A percentile compares a stretch with the other conserved stretches of the same genome.
Conservation (phyloP, 2,329 filamentous ascomycete species). For the Botrytis hyacinthi region DNA sequence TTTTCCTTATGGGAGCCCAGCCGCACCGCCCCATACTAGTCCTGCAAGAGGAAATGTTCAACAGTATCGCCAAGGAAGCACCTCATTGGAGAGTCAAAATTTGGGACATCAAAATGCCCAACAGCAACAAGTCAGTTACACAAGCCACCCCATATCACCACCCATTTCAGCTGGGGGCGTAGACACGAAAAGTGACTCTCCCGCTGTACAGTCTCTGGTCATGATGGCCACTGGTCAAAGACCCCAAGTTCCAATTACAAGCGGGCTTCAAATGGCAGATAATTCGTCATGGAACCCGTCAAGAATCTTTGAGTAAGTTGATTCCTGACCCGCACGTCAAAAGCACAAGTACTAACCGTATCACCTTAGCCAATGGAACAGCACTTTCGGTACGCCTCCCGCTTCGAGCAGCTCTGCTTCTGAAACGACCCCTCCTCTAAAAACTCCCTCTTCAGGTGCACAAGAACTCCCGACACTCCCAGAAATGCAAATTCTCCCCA, state of each 20-base stretch:
- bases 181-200: constrained; percentile 75
- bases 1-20: constrained; percentile 82
- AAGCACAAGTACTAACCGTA: constrained; percentile 32
- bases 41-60: constrained; percentile 27
- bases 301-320: constrained; percentile 82
- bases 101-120: constrained; percentile 53
- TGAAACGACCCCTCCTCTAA: constrained; percentile 41
- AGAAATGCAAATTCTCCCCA: constrained; percentile 51
- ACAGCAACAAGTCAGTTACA: constrained; percentile 60
- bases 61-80: constrained; percentile 35
- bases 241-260: constrained; percentile 47
- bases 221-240: constrained; percentile 61
- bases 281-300: constrained; percentile 77
- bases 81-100: constrained; percentile 43
- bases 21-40: constrained; percentile 30
- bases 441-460: constrained; percentile 38
- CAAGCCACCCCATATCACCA: constrained; percentile 72
- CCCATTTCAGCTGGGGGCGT: constrained; percentile 71
- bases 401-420: constrained; percentile 38
- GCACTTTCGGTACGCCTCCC: constrained; percentile 71
- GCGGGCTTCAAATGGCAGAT: constrained; percentile 49
- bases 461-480: constrained; percentile 49
- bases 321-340: not conserved
- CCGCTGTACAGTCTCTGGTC: constrained; percentile 67
- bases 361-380: constrained; percentile 79